Base-by-base conservation (phyloP, 2,329 filamentous ascomycete species). In the Epichloe scottii region DNA sequence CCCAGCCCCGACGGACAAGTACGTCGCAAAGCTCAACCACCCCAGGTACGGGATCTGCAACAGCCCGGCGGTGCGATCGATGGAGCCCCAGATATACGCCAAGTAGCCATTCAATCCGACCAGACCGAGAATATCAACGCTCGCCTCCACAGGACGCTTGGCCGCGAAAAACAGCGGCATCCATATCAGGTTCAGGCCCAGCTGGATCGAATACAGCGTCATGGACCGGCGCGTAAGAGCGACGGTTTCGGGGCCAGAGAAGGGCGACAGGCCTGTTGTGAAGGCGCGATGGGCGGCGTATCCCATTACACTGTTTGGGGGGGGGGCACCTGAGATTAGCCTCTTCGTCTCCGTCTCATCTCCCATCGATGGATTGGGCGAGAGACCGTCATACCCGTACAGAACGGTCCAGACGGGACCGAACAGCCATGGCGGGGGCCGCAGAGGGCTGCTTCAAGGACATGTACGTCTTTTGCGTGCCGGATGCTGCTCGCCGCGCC, bases 121-220 rank as follows among this genome's bases (percentile, higher is more conserved):
- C 8, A 96, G 73, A 0, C 82, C 76, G 30, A 87, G 68, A 48
- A 95, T 84, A 64, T 96, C 87, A 30, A 77, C 76, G 6, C 87
- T 81, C 3, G 90, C 89, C 62, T 81, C 79, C 49, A 84, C 74
- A 1, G 89, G 89, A 15, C 80, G 79, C 56, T 84, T 82, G 48
- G 84, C 63, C n/a, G 79, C 77, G 64, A 95, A 96, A 77, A 96
- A 96, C 11, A 96, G 77, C 12, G 91, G 91, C 79, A 89, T 96
- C 88, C 88, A 97, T 50, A 84, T 67, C 33, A 95, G 73, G 66
- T 96, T 96, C 48, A 96, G 74, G 11, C 77, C 86, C 6, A 96
- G 81, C 69, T 96, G 90, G 53, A 89, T 74, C 2, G 86, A 87
- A 72, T 95, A 96, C 33, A 96, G 76, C 0, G 85, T 87, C 52